Evolutionary conservation across 169 alveolate genomes (phyloP), one percentile per base, ranked within the genome.

Genomic region (Cryptosporidium canis): DNA sequence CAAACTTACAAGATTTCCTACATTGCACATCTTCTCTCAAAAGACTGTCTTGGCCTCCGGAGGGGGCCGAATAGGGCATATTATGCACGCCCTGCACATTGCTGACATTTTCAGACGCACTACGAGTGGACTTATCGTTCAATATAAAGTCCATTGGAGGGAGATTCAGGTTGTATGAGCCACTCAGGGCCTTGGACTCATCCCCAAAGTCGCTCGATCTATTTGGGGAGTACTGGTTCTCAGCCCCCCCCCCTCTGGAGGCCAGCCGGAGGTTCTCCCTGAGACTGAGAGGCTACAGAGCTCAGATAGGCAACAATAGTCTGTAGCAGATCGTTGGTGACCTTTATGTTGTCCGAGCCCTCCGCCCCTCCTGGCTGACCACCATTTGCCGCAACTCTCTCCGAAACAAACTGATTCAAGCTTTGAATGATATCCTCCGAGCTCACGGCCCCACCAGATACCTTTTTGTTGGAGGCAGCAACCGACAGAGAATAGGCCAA

Each of bases 131-230:
- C 44, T 70, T 70, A 3, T 70, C 84, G 14, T 41, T 70, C n/a
- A 48, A 29, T 16, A 70, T 70, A 31, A 77, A 77, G 35, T 77
- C 72, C 87, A 77, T 77, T 21, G 87, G 87, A 8, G 87, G 87
- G 5, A 77, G 64, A 9, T 77, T 77, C 12, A 77, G 41, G 16
- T 77, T 55, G 58, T 61, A 55, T 6, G 72, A 56, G 16, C 35
- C 1, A 3, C 37, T 16, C 8, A 16, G 9, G 9, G 35, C 35
- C 24, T n/a, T 51, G 37, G 63, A 3, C 7, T 51, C 63, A 7
- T 3, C 37, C 2, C 63, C 63, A 41, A 31, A 3, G 6, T 77
- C 72, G 18, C n/a, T 58, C n/a, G 65, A 18, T 9, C 16, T 37
- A 3, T 70, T 70, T 21, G 63, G 63, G 24, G 35, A 51, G 9